Base-by-base conservation (phyloP, 2,329 filamentous ascomycete genomes). In the Aspergillus sp. region DNA sequence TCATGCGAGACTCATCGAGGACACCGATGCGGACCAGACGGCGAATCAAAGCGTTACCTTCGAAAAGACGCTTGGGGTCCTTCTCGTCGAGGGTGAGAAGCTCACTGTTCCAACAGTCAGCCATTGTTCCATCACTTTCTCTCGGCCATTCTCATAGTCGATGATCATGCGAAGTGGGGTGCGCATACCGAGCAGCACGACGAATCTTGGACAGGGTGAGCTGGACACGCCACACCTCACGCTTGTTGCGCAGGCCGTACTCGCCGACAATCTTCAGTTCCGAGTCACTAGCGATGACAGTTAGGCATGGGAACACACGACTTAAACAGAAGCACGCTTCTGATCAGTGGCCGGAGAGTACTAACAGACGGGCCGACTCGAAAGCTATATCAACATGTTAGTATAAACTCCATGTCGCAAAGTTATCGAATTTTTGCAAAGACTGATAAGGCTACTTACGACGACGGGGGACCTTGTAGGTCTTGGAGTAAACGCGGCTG, bases 171-270 rank as follows among this genome's bases (percentile, higher is more conserved):
- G 23, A 36, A 54, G 15, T 23, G 39, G 55, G 42, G 48, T 60
- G 60, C 58, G 68, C 88, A 77, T 91, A 97, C 94, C 95, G 95
- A 81, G 95, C 95, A 90, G 95, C 95, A 96, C 95, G 95, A 93
- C 95, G 95, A 78, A 99, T 99, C 90, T 98, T 98, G 86, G 95
- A 98, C 80, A 99, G 90, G 78, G 94, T 97, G 83, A 99, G 90
- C 88, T 92, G 90, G 84, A 99, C 95, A 84, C 95, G 92, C 95
- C 95, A 99, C 80, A 99, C 95, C 88, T 99, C 95, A 87, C 95
- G 94, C 92, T 99, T 99, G 88, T 99, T 99, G 85, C 93, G 91
- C 77, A 99, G 92, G 85, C 95, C 95, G 88, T 96, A 99, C 87
- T 99, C 95, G 84, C 95, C 95, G 78, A 99, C 94, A 83, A 95